phyloP scores from a whole-genome alignment of 345 rosid species.

The Arabis hirsuta region DNA sequence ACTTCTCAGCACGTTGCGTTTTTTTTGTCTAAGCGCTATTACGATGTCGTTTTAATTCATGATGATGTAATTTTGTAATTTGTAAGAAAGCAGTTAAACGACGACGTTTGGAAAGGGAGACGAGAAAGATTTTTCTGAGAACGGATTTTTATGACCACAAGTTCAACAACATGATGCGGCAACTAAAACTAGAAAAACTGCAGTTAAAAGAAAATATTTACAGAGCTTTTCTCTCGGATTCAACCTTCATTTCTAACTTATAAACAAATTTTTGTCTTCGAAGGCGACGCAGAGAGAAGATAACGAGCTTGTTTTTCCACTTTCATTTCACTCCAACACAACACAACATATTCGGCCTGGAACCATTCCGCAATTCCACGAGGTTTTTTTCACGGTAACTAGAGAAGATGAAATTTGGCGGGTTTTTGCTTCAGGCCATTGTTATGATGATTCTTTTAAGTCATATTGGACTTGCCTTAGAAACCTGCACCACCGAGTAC shows the following conservation, averaged over 20 bases:
- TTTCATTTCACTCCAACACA: slow-evolving; percentile 23
- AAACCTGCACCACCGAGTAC: slow-evolving; percentile 37
- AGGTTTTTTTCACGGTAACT: slow-evolving; percentile 4
- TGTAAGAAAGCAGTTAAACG: neutral
- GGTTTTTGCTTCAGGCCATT: slow-evolving; percentile 1
- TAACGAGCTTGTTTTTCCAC: slow-evolving; percentile 13
- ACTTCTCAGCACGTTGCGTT: neutral
- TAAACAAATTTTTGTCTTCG: slow-evolving; percentile 35
- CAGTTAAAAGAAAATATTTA: slow-evolving; percentile 31
- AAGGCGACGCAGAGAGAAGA: slow-evolving; percentile 20
- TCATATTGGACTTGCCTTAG: slow-evolving; percentile 48
- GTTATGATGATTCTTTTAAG: neutral
- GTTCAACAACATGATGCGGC: slow-evolving; percentile 13
- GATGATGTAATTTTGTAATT: too few species aligned
- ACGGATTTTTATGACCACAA: slow-evolving; percentile 6
- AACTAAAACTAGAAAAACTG: slow-evolving; percentile 16
- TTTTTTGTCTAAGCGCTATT: too few species aligned
- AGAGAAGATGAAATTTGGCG: slow-evolving; percentile 2
- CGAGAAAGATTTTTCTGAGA: neutral
- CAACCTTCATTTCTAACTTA: slow-evolving; percentile 37
- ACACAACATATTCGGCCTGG: slow-evolving; percentile 15
- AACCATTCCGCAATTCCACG: slow-evolving; percentile 10
- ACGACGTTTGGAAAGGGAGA: slow-evolving; percentile 15
- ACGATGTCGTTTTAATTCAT: too few species aligned
- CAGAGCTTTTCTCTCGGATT: slow-evolving; percentile 26